Base-by-base conservation (phyloP, 345 rosid genomes). In the Populus deltoides region DNA sequence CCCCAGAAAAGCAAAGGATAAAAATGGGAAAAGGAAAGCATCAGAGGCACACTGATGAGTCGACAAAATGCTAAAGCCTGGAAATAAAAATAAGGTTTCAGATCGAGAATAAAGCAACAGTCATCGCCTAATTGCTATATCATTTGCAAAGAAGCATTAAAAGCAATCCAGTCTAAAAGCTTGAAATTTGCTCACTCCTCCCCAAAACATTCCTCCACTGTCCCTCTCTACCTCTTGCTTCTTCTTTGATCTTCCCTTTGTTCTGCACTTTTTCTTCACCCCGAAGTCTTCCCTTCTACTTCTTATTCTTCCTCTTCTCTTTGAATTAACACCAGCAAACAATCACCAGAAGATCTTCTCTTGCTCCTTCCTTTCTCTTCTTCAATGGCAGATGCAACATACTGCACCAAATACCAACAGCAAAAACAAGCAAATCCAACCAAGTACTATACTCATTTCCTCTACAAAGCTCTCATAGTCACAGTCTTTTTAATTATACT, bases 351-450 rank as follows among this genome's bases (percentile, higher is more conserved):
- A 76, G 49, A 55, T 62, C 72, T 72, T 51, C 71, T 7, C 68
- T 76, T 51, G 65, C 59, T 66, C 51, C 31, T 45, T 24, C 43
- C 51, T 47, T 45, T n/a, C 43, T 59, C 39, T 38, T 81, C 86
- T 72, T 75, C 82, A 88, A 96, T 96, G 99, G 98, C 86, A 75
- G 94, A 93, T 66, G 24, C 84, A 78, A 78, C 75, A 70, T 22
- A 73, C 74, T 57, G 72, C 82, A 72, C 78, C 24, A 90, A 85
- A 87, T 74, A 80, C 47, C 67, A 80, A 36, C 79, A 68, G 27
- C 82, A 85, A 73, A 86, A 78, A 72, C 87, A 77, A 47, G 81
- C 77, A 61, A 87, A 83, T 81, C 84, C 89, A 38, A 83, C 72
- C 84, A 92, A 87, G 83, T 80, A 83, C 79, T 88, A 81, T 75